Evolutionary conservation across 495 filamentous ascomycete genomes (phyloP).

Genomic region (Penicillium odoratum): DNA sequence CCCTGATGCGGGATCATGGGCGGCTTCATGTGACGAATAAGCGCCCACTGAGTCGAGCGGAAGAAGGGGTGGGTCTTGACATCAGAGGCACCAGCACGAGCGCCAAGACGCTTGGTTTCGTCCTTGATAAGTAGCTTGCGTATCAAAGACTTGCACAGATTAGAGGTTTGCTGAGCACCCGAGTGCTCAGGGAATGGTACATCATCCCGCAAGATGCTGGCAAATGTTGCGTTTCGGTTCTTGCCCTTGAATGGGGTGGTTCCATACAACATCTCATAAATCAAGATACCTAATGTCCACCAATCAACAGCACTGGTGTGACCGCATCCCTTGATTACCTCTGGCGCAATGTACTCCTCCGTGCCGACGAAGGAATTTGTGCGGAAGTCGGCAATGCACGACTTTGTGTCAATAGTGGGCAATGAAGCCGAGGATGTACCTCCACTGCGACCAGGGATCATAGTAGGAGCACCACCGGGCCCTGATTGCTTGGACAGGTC

Average conservation of each 20-base stretch:
- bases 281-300: constrained; percentile 97
- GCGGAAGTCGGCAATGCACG: constrained; percentile 96
- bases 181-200: constrained; percentile 90
- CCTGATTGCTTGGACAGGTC: constrained; percentile 98
- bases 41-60: constrained; percentile 90
- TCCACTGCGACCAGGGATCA: constrained; percentile 82
- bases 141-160: constrained; percentile 94
- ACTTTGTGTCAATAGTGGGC: constrained; percentile 96
- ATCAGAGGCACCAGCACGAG: constrained; percentile 92
- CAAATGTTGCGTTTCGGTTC: constrained; percentile 96
- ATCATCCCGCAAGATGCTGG: constrained; percentile 93
- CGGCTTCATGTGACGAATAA: constrained; percentile 97
- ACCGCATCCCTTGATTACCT: constrained; percentile 97
- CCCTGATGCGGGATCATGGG: constrained; percentile 95
- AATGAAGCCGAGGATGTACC: constrained; percentile 78
- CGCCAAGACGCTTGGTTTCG: constrained; percentile 90
- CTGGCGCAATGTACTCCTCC: constrained; percentile 97
- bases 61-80: constrained; percentile 98
- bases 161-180: constrained; percentile 81
- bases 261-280: constrained; percentile 99
- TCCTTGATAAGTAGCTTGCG: constrained; percentile 97
- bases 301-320: constrained; percentile 98
- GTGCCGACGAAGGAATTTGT: constrained; percentile 99
- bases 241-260: constrained; percentile 99
- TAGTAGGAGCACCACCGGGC: constrained; percentile 90